Percentiles rank a stretch among this genome's conserved stretches.
phyloP scores from a whole-genome alignment of 371 early-diverging fungal species.

The Circinella umbellata region DNA sequence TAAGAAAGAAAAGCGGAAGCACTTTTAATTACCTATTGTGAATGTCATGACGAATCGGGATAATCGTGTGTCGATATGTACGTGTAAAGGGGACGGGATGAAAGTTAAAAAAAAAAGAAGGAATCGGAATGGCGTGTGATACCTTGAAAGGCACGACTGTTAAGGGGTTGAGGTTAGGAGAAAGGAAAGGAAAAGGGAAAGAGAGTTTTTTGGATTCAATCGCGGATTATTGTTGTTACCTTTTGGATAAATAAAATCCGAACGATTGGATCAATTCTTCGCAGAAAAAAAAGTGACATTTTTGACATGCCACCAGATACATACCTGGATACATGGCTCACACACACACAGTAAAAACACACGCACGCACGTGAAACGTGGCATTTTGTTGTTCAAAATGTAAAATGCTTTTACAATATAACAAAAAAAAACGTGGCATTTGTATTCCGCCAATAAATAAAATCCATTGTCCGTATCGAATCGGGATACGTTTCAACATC shows the following conservation, averaged over 20 bases:
- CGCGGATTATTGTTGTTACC: conserved; percentile 1
- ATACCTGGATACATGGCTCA: too few relatives aligned
- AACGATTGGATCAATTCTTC: conserved; percentile 3
- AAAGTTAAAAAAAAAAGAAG: too few relatives aligned
- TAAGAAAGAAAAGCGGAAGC: neutral
- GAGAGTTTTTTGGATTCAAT: conserved; percentile 4
- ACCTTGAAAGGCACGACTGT: conserved; percentile 1
- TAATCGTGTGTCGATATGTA: too few relatives aligned
- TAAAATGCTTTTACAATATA: neutral
- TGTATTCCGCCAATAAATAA: conserved; percentile 2
- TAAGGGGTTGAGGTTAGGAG: conserved; percentile 12
- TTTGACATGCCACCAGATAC: neutral
- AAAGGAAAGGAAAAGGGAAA: conserved; percentile 13
- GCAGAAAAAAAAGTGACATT: conserved; percentile 11
- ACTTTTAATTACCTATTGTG: conserved; percentile 7
- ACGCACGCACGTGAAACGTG: conserved; percentile 6
- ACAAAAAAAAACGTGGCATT: conserved; percentile 7
- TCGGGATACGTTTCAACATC: neutral
- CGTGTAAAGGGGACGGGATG: neutral
- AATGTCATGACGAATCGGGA: conserved; percentile 10
- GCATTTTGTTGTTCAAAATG: neutral
- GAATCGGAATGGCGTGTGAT: neutral
- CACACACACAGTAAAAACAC: neutral
- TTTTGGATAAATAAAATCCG: conserved; percentile 6
- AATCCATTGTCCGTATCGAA: neutral